A percentile compares a stretch with the other conserved stretches of the same genome.
phyloP scores from a whole-genome alignment of 2,329 filamentous ascomycete genomes.

The Aspergillus alliaceus region DNA sequence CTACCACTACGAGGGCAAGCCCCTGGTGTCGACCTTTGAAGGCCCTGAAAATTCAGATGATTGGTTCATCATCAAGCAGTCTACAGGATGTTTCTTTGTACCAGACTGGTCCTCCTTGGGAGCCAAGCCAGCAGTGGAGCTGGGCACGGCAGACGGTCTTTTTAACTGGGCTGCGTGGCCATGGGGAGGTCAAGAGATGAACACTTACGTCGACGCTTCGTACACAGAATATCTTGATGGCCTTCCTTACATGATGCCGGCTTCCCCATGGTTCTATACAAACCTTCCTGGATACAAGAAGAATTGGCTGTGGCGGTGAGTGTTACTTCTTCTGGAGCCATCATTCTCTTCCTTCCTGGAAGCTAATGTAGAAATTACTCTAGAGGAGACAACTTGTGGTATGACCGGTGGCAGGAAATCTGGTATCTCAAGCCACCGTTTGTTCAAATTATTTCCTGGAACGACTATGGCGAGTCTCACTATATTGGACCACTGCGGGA shows the following conservation, averaged over 20 bases:
- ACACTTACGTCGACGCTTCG: slow-evolving; percentile 40
- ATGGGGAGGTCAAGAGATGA: slow-evolving; percentile 46
- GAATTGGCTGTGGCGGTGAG: slow-evolving; percentile 53
- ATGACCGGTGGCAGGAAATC: too few relatives aligned
- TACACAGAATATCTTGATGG: slow-evolving; percentile 28
- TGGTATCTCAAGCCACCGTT: too few relatives aligned
- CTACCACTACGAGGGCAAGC: slow-evolving; percentile 26
- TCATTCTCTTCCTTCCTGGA: too few relatives aligned
- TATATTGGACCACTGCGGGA: slow-evolving; percentile 48
- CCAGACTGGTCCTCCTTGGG: slow-evolving; percentile 47
- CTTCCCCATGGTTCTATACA: slow-evolving; percentile 53
- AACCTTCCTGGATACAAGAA: slow-evolving; percentile 51
- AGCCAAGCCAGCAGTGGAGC: slow-evolving; percentile 30
- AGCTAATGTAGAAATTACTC: too few relatives aligned
- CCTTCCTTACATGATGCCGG: slow-evolving; percentile 51
- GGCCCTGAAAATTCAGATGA: slow-evolving; percentile 42
- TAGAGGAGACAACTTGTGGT: too few relatives aligned
- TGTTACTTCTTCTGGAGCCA: too few relatives aligned
- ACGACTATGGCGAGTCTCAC: too few relatives aligned
- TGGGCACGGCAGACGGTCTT: slow-evolving; percentile 20
- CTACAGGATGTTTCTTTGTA: slow-evolving; percentile 44
- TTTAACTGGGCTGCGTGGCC: slow-evolving; percentile 48
- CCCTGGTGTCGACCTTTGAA: slow-evolving; percentile 46
- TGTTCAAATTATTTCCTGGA: too few relatives aligned
- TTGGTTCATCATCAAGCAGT: slow-evolving; percentile 45